Conservation (phyloP, 345 rosid species). For the Boechera divaricarpa region DNA sequence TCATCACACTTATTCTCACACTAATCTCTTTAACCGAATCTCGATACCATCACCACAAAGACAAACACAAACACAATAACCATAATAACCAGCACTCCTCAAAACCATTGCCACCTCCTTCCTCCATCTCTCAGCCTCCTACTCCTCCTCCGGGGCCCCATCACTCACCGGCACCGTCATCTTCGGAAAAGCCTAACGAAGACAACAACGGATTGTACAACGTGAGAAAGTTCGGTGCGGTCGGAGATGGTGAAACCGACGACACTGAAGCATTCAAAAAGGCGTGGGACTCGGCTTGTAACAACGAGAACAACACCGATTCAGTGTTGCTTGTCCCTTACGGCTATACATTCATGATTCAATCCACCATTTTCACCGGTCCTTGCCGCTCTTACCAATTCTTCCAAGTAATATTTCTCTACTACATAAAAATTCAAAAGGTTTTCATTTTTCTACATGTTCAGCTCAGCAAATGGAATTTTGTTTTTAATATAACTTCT, state of each 20-base stretch:
- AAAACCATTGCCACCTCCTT: constrained; percentile 40
- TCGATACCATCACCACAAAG: constrained; percentile 55
- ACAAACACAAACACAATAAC: constrained; percentile 51
- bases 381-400: constrained; percentile 73
- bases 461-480: neutral
- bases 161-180: constrained; percentile 44
- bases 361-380: constrained; percentile 89
- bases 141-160: constrained; percentile 50
- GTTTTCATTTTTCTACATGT: neutral
- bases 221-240: constrained; percentile 75
- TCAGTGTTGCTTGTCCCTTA: constrained; percentile 61
- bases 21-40: constrained; percentile 50
- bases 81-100: constrained; percentile 46
- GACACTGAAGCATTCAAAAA: constrained; percentile 85
- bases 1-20: constrained; percentile 42
- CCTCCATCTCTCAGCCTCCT: constrained; percentile 45
- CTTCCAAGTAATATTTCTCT: constrained; percentile 63
- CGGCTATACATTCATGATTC: constrained; percentile 77
- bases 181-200: constrained; percentile 44
- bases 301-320: constrained; percentile 33
- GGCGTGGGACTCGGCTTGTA: constrained; percentile 87
- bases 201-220: constrained; percentile 49
- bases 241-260: constrained; percentile 74
- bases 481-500: neutral
- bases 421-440: constrained; percentile 6